Conservation (phyloP, 73 alveolate species). For the Uronychia binucleata region DNA sequence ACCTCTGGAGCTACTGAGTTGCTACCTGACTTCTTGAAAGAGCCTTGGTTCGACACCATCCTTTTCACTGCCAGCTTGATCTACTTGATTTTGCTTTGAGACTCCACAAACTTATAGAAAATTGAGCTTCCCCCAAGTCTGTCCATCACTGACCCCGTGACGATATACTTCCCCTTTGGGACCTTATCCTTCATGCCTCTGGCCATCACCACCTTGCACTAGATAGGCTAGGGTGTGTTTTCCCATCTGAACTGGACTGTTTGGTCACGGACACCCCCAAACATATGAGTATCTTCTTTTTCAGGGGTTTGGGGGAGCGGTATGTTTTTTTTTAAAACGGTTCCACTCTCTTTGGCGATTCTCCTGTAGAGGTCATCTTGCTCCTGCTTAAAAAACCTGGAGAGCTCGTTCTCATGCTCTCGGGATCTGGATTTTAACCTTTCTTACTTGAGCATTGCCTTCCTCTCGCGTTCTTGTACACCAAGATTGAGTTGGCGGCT, state of each 20-base stretch:
- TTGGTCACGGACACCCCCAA: constrained; percentile 39
- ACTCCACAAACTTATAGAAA: constrained; percentile 26
- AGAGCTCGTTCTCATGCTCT: not conserved
- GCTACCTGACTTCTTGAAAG: constrained; percentile 17
- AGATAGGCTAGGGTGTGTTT: constrained; percentile 40
- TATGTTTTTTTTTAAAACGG: constrained; percentile 16
- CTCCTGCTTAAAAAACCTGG: constrained; percentile 8
- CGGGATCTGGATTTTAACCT: not conserved
- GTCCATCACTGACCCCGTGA: constrained; percentile 47
- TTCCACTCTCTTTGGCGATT: constrained; percentile 23
- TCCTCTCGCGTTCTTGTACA: not conserved
- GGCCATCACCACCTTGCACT: constrained; percentile 29
- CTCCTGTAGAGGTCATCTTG: constrained; percentile 28
- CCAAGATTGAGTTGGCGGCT: not conserved
- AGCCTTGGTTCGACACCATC: too few species aligned
- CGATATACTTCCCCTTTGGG: constrained; percentile 55
- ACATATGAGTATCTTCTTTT: too few species aligned
- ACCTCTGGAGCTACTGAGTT: too few species aligned
- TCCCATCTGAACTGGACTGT: constrained; percentile 20
- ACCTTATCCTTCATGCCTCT: constrained; percentile 66
- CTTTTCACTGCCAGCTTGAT: constrained; percentile 5
- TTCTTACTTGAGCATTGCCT: not conserved
- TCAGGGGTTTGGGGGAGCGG: constrained; percentile 18
- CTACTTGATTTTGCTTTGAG: constrained; percentile 16
- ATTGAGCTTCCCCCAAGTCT: constrained; percentile 54